These are phyloP conservation scores for Saccharomycopsis guyanensis DNA, from an alignment of 805 yeast species.

Conservation along the genomic window DNA sequence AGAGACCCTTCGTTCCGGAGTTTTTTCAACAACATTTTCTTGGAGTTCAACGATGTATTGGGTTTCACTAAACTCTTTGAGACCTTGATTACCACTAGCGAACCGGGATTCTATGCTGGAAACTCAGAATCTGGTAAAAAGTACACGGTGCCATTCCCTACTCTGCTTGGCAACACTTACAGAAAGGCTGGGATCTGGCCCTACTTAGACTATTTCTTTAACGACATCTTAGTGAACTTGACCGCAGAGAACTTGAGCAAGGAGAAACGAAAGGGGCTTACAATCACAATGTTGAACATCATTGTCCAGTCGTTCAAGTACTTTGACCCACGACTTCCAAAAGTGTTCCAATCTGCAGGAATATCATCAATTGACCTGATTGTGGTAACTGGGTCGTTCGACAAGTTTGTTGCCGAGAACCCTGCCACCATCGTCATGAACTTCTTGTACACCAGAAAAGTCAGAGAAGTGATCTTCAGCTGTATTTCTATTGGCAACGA, in stretches of 20 bases:
- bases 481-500: slow-evolving; percentile 58
- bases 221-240: slow-evolving; percentile 50
- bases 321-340: slow-evolving; percentile 45
- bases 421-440: slow-evolving; percentile 64
- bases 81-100: slow-evolving; percentile 27
- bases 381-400: slow-evolving; percentile 29
- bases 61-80: slow-evolving; percentile 57
- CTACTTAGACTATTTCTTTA: slow-evolving; percentile 65
- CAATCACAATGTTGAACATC: slow-evolving; percentile 44
- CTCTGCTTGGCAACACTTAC: slow-evolving; percentile 50
- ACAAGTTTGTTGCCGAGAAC: slow-evolving; percentile 49
- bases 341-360: slow-evolving; percentile 45
- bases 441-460: slow-evolving; percentile 51
- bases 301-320: slow-evolving; percentile 40
- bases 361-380: neutral
- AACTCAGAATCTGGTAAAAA: slow-evolving; percentile 22
- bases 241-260: slow-evolving; percentile 26
- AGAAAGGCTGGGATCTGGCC: slow-evolving; percentile 70
- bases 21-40: slow-evolving; percentile 29
- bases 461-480: slow-evolving; percentile 47
- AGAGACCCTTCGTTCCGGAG: slow-evolving; percentile 11
- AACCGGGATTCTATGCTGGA: slow-evolving; percentile 29
- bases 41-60: slow-evolving; percentile 44
- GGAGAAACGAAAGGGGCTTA: slow-evolving; percentile 38
- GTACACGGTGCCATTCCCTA: slow-evolving; percentile 45